These are phyloP conservation scores for Saccharomycopsis sp. DNA, from an alignment of 805 yeast species.

Conservation along the genomic window DNA sequence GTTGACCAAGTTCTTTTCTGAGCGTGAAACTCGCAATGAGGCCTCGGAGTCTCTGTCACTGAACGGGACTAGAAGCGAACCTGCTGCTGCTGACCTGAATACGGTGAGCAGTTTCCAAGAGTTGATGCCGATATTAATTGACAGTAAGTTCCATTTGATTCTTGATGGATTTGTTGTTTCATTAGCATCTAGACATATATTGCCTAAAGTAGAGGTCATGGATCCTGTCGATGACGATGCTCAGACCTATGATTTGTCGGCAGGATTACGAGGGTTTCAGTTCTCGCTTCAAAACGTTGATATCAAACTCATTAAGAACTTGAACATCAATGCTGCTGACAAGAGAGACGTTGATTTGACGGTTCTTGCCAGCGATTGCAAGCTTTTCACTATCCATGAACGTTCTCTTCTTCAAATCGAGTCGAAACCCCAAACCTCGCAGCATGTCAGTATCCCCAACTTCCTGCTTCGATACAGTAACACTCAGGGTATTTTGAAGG, in stretches of 20 bases:
- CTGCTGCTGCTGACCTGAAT: not conserved
- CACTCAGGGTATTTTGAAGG: not conserved
- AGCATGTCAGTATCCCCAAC: slow-evolving; percentile 1
- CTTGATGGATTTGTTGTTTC: slow-evolving; percentile 14
- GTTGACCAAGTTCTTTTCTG: not conserved
- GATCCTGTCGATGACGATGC: not conserved
- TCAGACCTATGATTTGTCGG: slow-evolving; percentile 2
- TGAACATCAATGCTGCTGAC: not conserved
- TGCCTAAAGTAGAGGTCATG: slow-evolving; percentile 1
- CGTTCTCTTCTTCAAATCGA: not conserved
- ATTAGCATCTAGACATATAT: slow-evolving; percentile 13
- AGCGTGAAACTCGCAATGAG: not conserved
- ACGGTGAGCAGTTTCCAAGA: not conserved
- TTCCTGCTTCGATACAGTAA: not conserved
- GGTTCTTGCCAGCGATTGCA: not conserved
- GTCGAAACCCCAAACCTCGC: not conserved
- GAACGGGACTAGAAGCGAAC: not conserved
- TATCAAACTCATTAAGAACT: not conserved
- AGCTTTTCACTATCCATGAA: slow-evolving; percentile 11
- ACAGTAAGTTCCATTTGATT: not conserved
- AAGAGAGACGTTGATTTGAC: not conserved
- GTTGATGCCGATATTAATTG: not conserved
- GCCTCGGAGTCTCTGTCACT: not conserved
- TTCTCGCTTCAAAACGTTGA: not conserved
- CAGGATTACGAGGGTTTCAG: slow-evolving; percentile 15